Evolutionary conservation across 352 stramenopile species (phyloP), one percentile per base, ranked within the genome.

Genomic region (Pythium utonaiense): DNA sequence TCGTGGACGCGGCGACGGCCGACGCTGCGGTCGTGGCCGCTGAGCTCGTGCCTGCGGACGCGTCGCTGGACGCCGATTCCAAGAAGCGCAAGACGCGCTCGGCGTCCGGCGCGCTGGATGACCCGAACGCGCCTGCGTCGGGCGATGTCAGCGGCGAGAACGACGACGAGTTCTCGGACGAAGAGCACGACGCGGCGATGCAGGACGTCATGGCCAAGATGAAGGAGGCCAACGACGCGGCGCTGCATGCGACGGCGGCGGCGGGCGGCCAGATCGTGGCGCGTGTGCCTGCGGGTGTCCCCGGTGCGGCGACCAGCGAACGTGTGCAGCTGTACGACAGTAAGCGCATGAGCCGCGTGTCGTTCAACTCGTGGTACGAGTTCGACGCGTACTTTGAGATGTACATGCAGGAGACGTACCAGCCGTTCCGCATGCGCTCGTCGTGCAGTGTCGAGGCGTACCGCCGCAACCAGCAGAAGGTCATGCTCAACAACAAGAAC

Each of bases 401-500:
- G 73, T 93, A 93, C 78, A 93, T 93, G 83, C 79, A 91, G 57
- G 83, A 93, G 44, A 93, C 83, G 56, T 93, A 83, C 74, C 83
- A 93, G 80, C 83, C 83, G 36, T 93, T 91, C 70, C 80, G 83
- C 56, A 91, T 93, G 81, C 81, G 83, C 52, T 93, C 83, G 53
- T 91, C 80, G 45, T 93, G 83, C 67, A 91, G 81, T 52, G 81
- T 93, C 1, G 83, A 93, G 24, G 79, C 83, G 14, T 93, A 93
- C 56, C 79, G 81, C 36, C 83, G 83, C 57, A 93, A 93, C 66
- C 83, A 91, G 63, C 83, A 91, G 56, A 93, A 93, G 66, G 81
- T 91, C 47, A 93, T 91, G 83, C 81, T 90, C 47, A 93, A 88
- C 61, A 91, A 93, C 69, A 93, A 93, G 67, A 91, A 86, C 69